Evolutionary conservation across 2,329 filamentous ascomycete species (phyloP), one percentile per base, ranked within the genome.

Genomic region (Fusarium chaquense): DNA sequence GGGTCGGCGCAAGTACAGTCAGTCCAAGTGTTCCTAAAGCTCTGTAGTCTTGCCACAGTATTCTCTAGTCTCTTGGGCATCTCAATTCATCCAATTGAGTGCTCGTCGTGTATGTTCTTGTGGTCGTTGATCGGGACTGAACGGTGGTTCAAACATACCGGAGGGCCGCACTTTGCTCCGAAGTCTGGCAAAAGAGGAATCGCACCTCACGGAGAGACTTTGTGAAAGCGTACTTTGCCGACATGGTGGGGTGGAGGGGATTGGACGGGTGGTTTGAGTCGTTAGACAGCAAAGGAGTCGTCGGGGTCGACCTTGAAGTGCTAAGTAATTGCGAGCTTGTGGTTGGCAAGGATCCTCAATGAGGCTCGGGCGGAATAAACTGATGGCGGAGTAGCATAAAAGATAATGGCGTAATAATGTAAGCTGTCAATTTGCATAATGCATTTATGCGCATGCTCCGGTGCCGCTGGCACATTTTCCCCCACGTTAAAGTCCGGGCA

Each of bases 101-200:
- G 44, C 15, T 51, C 36, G 41, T 49, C 33, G 20, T 44, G 24
- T 43, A 38, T 57, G 41, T 49, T 46, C 59, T 58, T n/a, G 44
- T 60, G n/a, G 12, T 24, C 9, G 45, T 20, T 30, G 26, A 18
- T 66, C 40, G 30, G 53, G 18, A 59, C 35, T 28, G 43, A 58
- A 38, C 36, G 32, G 30, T 56, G 35, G 35, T 56, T 59, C 33
- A 51, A 53, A 82, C 86, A 78, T 85, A 97, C 96, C 96, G 90
- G 70, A 93, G 91, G 69, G 93, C 90, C 77, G 93, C 92, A 85
- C 95, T 97, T 79, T 93, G 90, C 80, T 97, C 92, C 72, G 92
- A 93, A 55, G 93, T 94, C 84, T 98, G 95, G 86, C 96, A 98
- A 85, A 98, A 95, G 76, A 97, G 87, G 84, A 99, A 99, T 80